Evolutionary conservation across 371 early-diverging fungal species (phyloP).

Genomic region (Saksenaea vasiformis): DNA sequence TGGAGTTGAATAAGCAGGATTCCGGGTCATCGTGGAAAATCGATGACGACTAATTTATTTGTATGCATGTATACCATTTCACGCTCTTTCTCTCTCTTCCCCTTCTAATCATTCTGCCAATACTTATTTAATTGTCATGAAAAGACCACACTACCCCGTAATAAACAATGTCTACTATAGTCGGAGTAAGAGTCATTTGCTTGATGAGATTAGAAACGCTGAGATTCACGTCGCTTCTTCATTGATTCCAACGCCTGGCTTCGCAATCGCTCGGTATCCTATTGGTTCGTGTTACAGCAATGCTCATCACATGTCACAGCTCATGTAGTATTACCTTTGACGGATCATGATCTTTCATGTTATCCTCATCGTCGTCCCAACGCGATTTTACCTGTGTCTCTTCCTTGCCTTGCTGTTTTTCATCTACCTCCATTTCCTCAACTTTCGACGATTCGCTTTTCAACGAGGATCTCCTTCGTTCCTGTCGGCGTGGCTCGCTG

Average conservation of each 20-base stretch:
- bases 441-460: not conserved
- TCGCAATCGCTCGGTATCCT: constrained; percentile 18
- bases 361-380: not conserved
- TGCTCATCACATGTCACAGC: not conserved
- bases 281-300: not conserved
- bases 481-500: not conserved
- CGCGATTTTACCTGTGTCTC: not conserved
- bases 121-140: not conserved
- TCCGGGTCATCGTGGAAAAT: constrained; percentile 37
- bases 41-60: constrained; percentile 35
- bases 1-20: constrained; percentile 17
- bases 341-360: not conserved
- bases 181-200: not conserved
- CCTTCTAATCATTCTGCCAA: not conserved
- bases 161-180: not conserved
- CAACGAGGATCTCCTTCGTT: not conserved
- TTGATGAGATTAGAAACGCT: not conserved
- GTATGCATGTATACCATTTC: not conserved
- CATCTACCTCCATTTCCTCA: not conserved
- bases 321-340: not conserved
- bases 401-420: not conserved
- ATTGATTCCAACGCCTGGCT: constrained; percentile 21
- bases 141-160: not conserved
- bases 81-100: too few relatives aligned
- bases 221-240: constrained; percentile 15